Base-by-base conservation (phyloP, 305 asterid genomes). In the Vinca major region DNA sequence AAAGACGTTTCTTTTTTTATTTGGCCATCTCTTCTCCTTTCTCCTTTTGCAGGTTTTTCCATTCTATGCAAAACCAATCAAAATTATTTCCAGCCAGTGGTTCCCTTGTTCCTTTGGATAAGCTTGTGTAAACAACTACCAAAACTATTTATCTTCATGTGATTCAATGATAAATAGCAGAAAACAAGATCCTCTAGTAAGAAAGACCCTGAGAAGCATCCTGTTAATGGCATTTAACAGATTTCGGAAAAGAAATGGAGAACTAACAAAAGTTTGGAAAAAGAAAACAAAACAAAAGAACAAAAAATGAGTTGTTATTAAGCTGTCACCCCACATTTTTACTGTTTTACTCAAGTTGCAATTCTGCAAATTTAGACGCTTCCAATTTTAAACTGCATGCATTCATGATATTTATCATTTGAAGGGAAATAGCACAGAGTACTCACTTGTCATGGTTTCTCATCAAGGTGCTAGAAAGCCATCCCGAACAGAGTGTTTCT, bases 401-500 rank as follows among this genome's bases (percentile, higher is more conserved):
- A 63, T 1, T 44, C 10, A 44, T 12, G 7, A 44, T 19, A 17
- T 45, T 17, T 11, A 21, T 2, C 11, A 12, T 50, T 62, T 33
- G 40, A 51, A 12, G 41, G 20, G 64, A 16, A 26, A 21, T 9
- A 62, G 68, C 17, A 9, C 39, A 43, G 36, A 73, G 71, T 63
- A 74, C 89, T 85, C 77, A 87, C 97, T 87, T 90, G 66, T 86
- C 85, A 73, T 80, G 86, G 85, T 84, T 81, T 77, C 85, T 75
- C 76, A 88, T 81, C 79, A 90, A 84, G 7, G 86, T 87, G 76
- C 85, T 81, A 67, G 95, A 81, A 71, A 90, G 97, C 95, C 97
- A 90, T 78, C 97, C 97, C 33, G 96, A 86, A 77, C 88, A 82
- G 68, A 90, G 96, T 73, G 97, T 90, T 81, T 90, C 96, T 78